Conservation (phyloP, 129 eudicot species). For the Flaveria brownii region DNA sequence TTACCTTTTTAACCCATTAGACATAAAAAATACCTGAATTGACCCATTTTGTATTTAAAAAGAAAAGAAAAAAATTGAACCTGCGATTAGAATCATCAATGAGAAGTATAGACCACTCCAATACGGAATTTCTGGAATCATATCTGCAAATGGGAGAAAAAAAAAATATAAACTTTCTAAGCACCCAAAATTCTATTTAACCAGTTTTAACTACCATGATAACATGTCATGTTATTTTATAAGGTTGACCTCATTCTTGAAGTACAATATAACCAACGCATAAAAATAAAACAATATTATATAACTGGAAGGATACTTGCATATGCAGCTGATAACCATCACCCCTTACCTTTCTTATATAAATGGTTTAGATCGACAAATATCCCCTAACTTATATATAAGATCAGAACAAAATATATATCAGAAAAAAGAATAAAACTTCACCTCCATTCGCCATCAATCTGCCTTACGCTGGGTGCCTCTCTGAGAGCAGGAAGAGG, state of each 20-base stretch:
- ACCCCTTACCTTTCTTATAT: no score
- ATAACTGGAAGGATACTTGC: no score
- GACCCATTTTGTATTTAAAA: not conserved
- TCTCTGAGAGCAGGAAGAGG: slow-evolving; percentile 84
- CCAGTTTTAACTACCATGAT: not conserved
- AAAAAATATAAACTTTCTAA: not conserved
- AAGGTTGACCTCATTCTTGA: no score
- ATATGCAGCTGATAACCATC: no score
- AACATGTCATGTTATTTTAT: no score
- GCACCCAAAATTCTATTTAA: slow-evolving; percentile 10
- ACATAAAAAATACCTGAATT: not conserved
- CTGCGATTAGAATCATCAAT: slow-evolving; percentile 93
- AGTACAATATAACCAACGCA: no score
- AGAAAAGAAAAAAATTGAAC: slow-evolving; percentile 31
- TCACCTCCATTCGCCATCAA: slow-evolving; percentile 98
- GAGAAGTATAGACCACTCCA: slow-evolving; percentile 95
- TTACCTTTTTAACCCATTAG: not conserved
- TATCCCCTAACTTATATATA: no score
- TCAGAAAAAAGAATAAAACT: not conserved
- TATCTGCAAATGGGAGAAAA: slow-evolving; percentile 48
- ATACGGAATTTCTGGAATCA: slow-evolving; percentile 79
- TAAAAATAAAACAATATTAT: no score
- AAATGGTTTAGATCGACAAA: no score
- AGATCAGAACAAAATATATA: no score
- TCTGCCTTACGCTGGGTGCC: slow-evolving; percentile 82